Conservation (phyloP, 2,329 filamentous ascomycete species). For the Pyrenophora teres region DNA sequence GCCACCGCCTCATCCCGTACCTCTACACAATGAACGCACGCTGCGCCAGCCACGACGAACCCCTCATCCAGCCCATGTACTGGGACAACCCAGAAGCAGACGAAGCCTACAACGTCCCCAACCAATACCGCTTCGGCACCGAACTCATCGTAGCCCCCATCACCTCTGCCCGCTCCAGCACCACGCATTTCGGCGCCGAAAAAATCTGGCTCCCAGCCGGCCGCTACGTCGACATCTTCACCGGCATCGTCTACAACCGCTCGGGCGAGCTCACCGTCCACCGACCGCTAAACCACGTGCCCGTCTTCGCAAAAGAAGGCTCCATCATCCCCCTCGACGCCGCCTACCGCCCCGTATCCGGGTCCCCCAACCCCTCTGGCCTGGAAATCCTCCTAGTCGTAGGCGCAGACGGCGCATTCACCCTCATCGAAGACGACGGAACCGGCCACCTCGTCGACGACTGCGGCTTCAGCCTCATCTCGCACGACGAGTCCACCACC, state of each 20-base stretch:
- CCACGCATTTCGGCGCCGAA: conserved; percentile 55
- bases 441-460: conserved; percentile 43
- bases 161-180: conserved; percentile 55
- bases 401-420: conserved; percentile 55
- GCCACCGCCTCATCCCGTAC: conserved; percentile 65
- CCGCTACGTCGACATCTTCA: conserved; percentile 63
- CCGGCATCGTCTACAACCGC: conserved; percentile 62
- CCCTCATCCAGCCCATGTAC: conserved; percentile 66
- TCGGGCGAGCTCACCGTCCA: conserved; percentile 59
- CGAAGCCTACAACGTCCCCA: conserved; percentile 61
- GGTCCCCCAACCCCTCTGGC: conserved; percentile 52
- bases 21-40: conserved; percentile 62
- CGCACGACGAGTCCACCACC: conserved; percentile 49
- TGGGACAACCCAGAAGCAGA: conserved; percentile 61
- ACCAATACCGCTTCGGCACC: conserved; percentile 64
- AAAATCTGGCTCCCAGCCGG: conserved; percentile 62
- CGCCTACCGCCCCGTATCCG: conserved; percentile 51
- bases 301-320: conserved; percentile 61
- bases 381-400: conserved; percentile 57
- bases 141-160: conserved; percentile 63
- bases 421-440: conserved; percentile 56
- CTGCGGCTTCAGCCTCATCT: conserved; percentile 47
- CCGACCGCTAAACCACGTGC: conserved; percentile 56
- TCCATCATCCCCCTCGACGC: conserved; percentile 63
- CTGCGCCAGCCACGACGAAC: conserved; percentile 53